phyloP scores from a whole-genome alignment of 306 rosid species.

The Acacia confusa region DNA sequence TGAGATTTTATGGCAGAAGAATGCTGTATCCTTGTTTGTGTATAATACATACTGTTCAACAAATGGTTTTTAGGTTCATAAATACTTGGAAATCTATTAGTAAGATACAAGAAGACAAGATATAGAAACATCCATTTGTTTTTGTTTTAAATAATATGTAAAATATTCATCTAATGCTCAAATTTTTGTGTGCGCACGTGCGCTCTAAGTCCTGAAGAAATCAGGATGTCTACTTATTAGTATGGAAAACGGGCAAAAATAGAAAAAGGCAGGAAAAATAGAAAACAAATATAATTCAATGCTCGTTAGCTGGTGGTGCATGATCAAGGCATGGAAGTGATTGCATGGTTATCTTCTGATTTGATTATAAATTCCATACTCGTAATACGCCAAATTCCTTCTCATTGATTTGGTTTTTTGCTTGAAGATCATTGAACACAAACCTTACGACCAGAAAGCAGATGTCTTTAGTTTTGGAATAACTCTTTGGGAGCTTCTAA shows the following conservation, averaged over 20 bases:
- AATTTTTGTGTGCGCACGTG: background rate
- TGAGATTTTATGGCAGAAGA: constrained; percentile 12
- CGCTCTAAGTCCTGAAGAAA: background rate
- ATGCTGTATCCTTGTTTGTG: background rate
- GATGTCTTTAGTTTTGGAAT: constrained; percentile 97
- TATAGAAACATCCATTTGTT: background rate
- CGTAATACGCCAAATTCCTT: constrained; percentile 4
- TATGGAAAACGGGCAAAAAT: constrained; percentile 8
- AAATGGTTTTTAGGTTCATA: background rate
- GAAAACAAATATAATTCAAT: background rate
- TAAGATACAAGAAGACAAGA: background rate
- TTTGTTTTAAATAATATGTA: background rate
- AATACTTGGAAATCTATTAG: background rate
- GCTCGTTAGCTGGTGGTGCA: background rate
- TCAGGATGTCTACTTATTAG: background rate
- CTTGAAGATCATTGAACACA: constrained; percentile 94
- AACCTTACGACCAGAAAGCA: constrained; percentile 94
- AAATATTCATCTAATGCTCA: background rate
- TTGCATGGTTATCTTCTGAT: background rate
- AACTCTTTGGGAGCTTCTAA: constrained; percentile 96
- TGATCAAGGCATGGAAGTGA: background rate
- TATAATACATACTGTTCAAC: background rate
- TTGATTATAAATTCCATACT: constrained; percentile 20
- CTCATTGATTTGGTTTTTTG: constrained; percentile 33
- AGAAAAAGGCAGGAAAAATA: background rate